Evolutionary conservation across 371 early-diverging fungal species (phyloP).

Genomic region (Mucor circinelloides): DNA sequence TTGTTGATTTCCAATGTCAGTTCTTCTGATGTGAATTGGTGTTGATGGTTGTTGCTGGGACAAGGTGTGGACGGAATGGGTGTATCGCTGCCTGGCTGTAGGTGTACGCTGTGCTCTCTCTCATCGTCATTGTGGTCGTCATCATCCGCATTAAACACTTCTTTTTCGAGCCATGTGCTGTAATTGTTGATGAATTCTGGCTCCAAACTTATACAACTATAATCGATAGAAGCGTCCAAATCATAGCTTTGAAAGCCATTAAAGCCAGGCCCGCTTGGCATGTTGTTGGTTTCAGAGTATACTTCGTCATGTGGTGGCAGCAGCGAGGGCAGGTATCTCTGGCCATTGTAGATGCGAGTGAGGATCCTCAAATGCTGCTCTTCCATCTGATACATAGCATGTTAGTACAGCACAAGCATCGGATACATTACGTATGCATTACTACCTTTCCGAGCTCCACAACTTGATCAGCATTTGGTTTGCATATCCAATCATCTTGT

Average conservation of each 20-base stretch:
- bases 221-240: conserved; percentile 9
- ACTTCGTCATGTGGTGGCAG: conserved; percentile 33
- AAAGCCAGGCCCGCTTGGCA: not conserved
- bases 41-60: not conserved
- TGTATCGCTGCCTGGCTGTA: not conserved
- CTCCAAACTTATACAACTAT: conserved; percentile 45
- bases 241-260: not conserved
- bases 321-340: conserved; percentile 54
- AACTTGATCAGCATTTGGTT: conserved; percentile 66
- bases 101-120: not conserved
- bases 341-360: conserved; percentile 63
- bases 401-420: not conserved
- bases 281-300: not conserved
- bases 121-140: not conserved
- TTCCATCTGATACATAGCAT: conserved; percentile 38
- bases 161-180: not conserved
- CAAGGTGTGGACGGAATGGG: not conserved
- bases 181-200: conserved; percentile 33
- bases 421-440: not conserved
- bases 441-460: conserved; percentile 75
- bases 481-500: conserved; percentile 74
- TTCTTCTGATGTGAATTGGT: conserved; percentile 5
- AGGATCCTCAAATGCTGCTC: conserved; percentile 68
- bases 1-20: conserved; percentile 20
- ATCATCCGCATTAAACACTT: not conserved